Conservation (phyloP, 345 rosid genomes). For the Syzygium oleosum region DNA sequence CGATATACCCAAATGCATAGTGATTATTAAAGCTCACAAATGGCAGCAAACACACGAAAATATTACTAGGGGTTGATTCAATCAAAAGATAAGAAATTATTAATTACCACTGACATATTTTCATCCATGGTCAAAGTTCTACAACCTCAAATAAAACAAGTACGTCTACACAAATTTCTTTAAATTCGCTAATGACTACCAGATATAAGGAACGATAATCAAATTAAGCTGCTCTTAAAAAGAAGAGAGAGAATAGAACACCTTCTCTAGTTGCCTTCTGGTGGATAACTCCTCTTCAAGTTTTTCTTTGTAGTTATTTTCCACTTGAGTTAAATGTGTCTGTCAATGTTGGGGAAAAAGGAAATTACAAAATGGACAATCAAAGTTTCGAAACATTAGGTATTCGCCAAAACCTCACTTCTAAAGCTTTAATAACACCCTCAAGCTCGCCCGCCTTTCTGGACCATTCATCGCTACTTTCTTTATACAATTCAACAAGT, state of each 20-base stretch:
- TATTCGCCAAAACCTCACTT: conserved; percentile 33
- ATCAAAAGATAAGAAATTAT: neutral
- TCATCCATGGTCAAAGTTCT: neutral
- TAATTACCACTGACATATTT: neutral
- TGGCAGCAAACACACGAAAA: neutral
- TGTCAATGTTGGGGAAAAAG: conserved; percentile 7
- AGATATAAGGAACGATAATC: neutral
- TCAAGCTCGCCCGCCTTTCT: conserved; percentile 93
- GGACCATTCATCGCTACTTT: conserved; percentile 94
- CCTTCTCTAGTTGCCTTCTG: conserved; percentile 71
- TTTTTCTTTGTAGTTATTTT: conserved; percentile 59
- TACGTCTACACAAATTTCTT: neutral
- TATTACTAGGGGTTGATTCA: neutral
- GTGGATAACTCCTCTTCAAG: conserved; percentile 67
- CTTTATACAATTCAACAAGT: conserved; percentile 85
- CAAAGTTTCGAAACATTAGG: neutral
- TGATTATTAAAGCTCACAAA: neutral
- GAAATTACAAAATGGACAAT: neutral
- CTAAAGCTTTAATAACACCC: conserved; percentile 89
- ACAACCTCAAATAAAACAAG: neutral
- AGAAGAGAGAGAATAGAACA: conserved; percentile 6
- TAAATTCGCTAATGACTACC: neutral
- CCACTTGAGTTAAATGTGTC: conserved; percentile 67
- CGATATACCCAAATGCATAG: neutral
- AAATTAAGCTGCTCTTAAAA: neutral